phyloP scores from a whole-genome alignment of 2,329 filamentous ascomycete species.

The Botryotinia calthae region DNA sequence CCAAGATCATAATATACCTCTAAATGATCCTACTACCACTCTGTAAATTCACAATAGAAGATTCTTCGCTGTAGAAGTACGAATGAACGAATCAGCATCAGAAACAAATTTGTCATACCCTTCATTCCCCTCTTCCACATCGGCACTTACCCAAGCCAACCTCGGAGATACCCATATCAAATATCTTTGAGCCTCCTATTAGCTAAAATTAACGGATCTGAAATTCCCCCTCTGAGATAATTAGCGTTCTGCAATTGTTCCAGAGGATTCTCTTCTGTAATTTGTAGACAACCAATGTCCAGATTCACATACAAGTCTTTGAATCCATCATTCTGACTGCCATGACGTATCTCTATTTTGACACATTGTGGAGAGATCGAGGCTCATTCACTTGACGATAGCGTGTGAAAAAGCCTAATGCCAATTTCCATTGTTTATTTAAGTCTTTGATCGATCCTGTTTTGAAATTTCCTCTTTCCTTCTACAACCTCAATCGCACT shows the following conservation, averaged over 20 bases:
- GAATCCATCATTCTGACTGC: neutral
- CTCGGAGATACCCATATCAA: neutral
- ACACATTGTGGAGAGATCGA: neutral
- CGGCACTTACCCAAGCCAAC: neutral
- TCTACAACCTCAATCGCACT: neutral
- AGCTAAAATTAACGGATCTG: neutral
- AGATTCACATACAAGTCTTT: neutral
- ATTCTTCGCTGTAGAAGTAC: neutral
- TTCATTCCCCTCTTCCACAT: neutral
- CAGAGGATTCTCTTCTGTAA: neutral
- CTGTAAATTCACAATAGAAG: neutral
- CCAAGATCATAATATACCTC: neutral
- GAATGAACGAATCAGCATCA: neutral
- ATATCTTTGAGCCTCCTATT: neutral
- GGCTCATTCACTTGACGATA: neutral
- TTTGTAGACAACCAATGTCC: neutral
- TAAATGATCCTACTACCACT: neutral
- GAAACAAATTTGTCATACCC: neutral
- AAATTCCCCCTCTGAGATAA: neutral
- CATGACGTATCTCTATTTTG: neutral
- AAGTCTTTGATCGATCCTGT: neutral
- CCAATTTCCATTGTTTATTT: neutral
- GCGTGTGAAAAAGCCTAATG: neutral
- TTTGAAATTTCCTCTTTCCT: neutral
- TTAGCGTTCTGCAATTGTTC: neutral